Base-by-base conservation (phyloP, 164 flowering plant genomes). In the Stephania yunnanensis region DNA sequence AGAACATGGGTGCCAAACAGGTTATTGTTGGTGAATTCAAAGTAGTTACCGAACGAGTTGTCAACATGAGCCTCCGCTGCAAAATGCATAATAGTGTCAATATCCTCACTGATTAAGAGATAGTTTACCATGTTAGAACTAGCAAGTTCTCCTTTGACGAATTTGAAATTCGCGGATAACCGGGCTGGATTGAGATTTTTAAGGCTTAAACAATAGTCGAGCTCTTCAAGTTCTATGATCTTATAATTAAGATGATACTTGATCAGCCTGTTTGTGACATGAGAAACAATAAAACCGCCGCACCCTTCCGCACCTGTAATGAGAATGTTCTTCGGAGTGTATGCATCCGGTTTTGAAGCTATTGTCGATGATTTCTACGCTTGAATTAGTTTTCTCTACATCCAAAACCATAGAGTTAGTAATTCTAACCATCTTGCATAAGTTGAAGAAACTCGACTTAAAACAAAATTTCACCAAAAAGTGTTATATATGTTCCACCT, bases 31-130 rank as follows among this genome's bases (percentile, higher is more conserved):
- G 80, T 80, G 80, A 80, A 80, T n/a, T 77, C 82, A 13, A 80
- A 80, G 4, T 79, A 80, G 72, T 80, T 80, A 7, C 79, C 82
- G 4, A 80, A 80, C 4, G 80, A 80, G 44, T 80, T 80, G 36
- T 80, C 80, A 1, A 77, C 82, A 58, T 80, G 82, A 64, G 82
- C 74, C 30, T 80, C 78, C 15, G 82, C 82, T 17, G 82, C 82
- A 77, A 80, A 80, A 65, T 80, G 82, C 82, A 80, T 80, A 36
- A 77, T 80, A 10, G 82, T 80, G 70, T 80, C 80, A 44, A 80
- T 80, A 19, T 74, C 73, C 15, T 80, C 82, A 5, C 74, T 53
- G 25, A 77, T 46, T 42, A 80, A 75, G 72, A 80, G 72, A 50
- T 80, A 72, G 64, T 80, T 80, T 53, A 80, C 80, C 12, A 80